phyloP scores from a whole-genome alignment of 495 filamentous ascomycete genomes.

The Polyplosphaeria fusca region DNA sequence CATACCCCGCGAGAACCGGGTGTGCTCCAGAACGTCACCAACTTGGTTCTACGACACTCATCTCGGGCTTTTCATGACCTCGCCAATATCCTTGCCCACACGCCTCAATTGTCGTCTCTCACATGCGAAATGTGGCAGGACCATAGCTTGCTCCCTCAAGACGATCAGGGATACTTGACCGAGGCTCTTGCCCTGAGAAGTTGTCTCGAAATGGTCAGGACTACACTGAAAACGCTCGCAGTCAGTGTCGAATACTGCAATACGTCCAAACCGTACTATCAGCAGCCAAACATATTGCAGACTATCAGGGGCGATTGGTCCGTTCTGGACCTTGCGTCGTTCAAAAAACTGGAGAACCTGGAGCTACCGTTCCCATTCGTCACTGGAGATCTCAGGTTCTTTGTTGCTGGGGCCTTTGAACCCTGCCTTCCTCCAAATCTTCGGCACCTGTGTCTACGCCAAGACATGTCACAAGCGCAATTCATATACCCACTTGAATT shows the following conservation, averaged over 20 bases:
- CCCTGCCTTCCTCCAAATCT: constrained; percentile 5
- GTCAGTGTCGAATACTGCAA: constrained; percentile 6
- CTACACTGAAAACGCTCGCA: constrained; percentile 3
- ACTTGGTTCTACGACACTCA: too few relatives aligned
- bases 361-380: constrained; percentile 1
- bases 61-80: too few relatives aligned
- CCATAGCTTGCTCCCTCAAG: not conserved
- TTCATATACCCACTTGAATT: too few relatives aligned
- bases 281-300: not conserved
- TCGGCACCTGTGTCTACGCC: constrained; percentile 10
- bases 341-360: not conserved
- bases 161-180: not conserved
- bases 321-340: not conserved
- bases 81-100: not conserved
- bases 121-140: constrained; percentile 2
- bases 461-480: constrained; percentile 11
- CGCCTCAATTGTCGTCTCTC: constrained; percentile 1
- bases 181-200: not conserved
- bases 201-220: not conserved
- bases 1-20: too few relatives aligned
- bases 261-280: not conserved
- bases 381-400: constrained; percentile 8
- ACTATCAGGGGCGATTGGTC: not conserved
- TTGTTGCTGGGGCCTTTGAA: not conserved
- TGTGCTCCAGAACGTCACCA: too few relatives aligned